Percentiles rank a stretch among this genome's conserved stretches.
phyloP scores from a whole-genome alignment of 176 grass and related monocot species.

The Musa itinerans region DNA sequence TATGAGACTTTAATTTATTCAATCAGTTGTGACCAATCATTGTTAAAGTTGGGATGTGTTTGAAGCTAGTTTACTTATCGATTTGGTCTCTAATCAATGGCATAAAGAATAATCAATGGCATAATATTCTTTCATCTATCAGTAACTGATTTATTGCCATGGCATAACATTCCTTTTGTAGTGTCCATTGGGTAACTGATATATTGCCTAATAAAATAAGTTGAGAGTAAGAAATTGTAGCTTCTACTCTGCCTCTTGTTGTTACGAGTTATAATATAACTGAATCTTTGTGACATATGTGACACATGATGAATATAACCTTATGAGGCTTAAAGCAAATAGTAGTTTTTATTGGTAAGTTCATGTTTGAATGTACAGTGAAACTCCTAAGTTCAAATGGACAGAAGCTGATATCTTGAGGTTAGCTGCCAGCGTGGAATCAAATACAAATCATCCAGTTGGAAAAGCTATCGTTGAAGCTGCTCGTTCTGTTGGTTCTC shows the following conservation, averaged over 20 bases:
- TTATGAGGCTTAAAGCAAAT: neutral
- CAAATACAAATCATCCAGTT: constrained; percentile 87
- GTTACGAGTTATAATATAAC: neutral
- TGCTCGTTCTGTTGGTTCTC: constrained; percentile 43
- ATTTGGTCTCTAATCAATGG: neutral
- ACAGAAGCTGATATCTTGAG: constrained; percentile 71
- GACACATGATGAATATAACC: neutral
- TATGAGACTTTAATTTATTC: neutral
- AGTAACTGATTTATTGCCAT: neutral
- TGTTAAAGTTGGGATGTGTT: neutral
- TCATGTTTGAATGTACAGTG: constrained; percentile 35
- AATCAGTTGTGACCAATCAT: neutral
- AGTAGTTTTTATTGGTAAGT: constrained; percentile 33
- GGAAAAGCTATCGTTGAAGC: constrained; percentile 87
- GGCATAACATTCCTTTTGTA: neutral
- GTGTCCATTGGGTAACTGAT: too few species aligned
- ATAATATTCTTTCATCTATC: neutral
- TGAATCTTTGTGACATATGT: neutral
- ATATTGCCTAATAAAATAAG: too few species aligned
- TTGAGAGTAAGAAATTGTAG: neutral
- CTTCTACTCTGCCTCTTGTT: neutral
- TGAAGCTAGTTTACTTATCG: neutral
- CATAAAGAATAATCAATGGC: neutral
- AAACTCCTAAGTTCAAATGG: constrained; percentile 33
- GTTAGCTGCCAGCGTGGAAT: constrained; percentile 95